Evolutionary conservation across 1,139 yeast genomes (phyloP), one percentile per base, ranked within the genome.

Genomic region (Pichia sp.): DNA sequence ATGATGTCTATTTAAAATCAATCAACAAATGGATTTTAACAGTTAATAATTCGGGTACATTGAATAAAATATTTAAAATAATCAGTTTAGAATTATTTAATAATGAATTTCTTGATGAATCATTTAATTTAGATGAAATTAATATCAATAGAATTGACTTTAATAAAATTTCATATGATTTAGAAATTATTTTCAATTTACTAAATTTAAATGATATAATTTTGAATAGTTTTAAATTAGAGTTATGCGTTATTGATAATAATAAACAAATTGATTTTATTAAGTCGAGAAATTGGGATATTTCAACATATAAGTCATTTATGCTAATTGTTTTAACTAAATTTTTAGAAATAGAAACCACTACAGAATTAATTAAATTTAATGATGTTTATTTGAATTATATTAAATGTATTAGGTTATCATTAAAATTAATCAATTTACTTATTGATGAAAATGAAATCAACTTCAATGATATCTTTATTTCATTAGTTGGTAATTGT

Each of bases 281-380:
- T 11, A 62, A 59, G 28, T 51, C 65, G 0, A 71, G 73, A 46
- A 60, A 64, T 12, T 74, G 80, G 79, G 77, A 75, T 46, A 68
- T 78, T 6, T 77, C 86, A 0, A 80, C 85, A 0, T 83, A 82
- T 58, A 80, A 80, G 52, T 73, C 78, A 6, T 66, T 83, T 32
- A 56, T 79, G 0, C 54, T 80, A 20, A 65, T 68, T 34, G 62
- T 76, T 2, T 54, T 80, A n/a, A 63, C 70, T 40, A 74, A 69
- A 42, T 78, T 79, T 45, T 56, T 81, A 20, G 55, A 60, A 4
- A 52, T 55, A 3, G 64, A 60, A 0, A 35, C 64, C 1, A 47
- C 65, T 3, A 43, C 50, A 1, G 59, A 61, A 36, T 51, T 55
- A 6, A 47, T 42, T 8, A 22, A 26, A 7, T 22, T 35, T 20